Evolutionary conservation across 169 alveolate species (phyloP).

Genomic region (Babesia sp.): DNA sequence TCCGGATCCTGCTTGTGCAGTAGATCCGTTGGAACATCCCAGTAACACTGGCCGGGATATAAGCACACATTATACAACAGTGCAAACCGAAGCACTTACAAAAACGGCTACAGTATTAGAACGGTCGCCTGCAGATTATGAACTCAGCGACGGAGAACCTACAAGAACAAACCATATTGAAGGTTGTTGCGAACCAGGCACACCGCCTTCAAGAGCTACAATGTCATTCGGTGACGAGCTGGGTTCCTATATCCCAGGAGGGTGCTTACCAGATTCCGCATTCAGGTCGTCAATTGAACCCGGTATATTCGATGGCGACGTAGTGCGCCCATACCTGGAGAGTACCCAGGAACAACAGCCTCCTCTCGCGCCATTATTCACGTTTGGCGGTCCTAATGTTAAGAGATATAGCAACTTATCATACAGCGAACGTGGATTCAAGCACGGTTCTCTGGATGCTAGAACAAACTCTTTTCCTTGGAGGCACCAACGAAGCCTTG

Average conservation of each 20-base stretch:
- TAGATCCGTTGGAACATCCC: neutral
- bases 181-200: neutral
- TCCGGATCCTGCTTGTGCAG: neutral
- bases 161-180: conserved; percentile 8
- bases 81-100: neutral
- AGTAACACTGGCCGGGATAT: neutral
- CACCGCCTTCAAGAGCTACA: neutral
- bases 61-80: no score
- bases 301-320: neutral
- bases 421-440: no score
- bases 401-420: no score
- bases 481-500: no score
- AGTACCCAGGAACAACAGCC: no score
- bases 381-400: no score
- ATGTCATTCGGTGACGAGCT: conserved; percentile 22
- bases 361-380: no score
- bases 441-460: no score
- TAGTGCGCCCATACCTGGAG: no score
- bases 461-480: no score
- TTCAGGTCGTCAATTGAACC: neutral
- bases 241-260: conserved; percentile 15
- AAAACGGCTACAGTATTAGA: neutral
- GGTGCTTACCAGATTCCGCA: neutral
- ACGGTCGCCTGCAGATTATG: neutral
- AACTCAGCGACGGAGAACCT: conserved; percentile 1